A percentile compares a stretch with the other conserved stretches of the same genome.
Evolutionary conservation across 2,329 filamentous ascomycete species (phyloP).

Genomic region (Diaporthe ilicicola): DNA sequence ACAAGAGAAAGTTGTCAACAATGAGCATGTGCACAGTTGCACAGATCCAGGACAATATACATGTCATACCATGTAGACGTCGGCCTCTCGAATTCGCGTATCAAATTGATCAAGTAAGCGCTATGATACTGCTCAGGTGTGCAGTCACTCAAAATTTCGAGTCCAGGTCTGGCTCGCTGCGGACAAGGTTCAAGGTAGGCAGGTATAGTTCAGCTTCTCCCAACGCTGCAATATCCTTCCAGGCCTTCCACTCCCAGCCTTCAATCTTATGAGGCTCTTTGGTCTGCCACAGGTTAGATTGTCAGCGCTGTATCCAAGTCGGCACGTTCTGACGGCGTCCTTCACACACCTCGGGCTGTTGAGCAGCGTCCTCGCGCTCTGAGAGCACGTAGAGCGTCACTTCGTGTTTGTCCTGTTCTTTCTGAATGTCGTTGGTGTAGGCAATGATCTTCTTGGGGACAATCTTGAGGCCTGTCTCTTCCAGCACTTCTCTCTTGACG

Average conservation of each 20-base stretch:
- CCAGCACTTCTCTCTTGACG: constrained; percentile 71
- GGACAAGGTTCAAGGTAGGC: constrained; percentile 49
- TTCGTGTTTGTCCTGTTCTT: constrained; percentile 70
- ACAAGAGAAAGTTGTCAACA: too few relatives aligned
- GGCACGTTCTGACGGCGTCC: constrained; percentile 8
- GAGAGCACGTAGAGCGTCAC: constrained; percentile 75
- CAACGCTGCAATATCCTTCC: constrained; percentile 52
- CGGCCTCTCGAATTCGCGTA: neutral
- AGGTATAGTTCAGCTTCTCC: constrained; percentile 47
- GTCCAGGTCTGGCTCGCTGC: constrained; percentile 10
- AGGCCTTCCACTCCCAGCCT: constrained; percentile 58
- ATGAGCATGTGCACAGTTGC: too few relatives aligned
- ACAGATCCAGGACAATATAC: too few relatives aligned
- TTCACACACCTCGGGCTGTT: constrained; percentile 61
- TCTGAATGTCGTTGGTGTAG: constrained; percentile 74
- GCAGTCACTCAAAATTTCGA: constrained; percentile 4
- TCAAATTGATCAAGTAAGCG: neutral
- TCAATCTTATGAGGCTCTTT: constrained; percentile 60
- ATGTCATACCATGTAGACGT: too few relatives aligned
- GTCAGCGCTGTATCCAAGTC: neutral
- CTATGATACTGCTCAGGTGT: neutral
- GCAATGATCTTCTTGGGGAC: constrained; percentile 61
- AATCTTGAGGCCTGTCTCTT: constrained; percentile 74
- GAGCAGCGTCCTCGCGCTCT: constrained; percentile 54
- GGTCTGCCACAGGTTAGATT: constrained; percentile 40